These are phyloP conservation scores for Sporothrix pseudoabietina DNA, from an alignment of 2,329 filamentous ascomycete genomes.

Conservation along the genomic window DNA sequence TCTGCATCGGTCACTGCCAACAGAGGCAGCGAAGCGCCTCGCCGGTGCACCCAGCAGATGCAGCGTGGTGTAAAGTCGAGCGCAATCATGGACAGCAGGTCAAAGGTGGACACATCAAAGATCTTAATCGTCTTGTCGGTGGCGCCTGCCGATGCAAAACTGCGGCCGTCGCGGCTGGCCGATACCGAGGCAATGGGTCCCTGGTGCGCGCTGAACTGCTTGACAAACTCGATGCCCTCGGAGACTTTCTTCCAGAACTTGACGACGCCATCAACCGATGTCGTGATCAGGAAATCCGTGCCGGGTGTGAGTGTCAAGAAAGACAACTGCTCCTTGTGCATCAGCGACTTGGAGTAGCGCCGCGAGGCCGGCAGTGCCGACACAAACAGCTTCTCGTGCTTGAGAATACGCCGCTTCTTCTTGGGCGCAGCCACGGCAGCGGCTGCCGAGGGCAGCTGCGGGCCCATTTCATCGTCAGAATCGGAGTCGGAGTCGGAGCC, in stretches of 20 bases:
- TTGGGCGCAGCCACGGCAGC: constrained; percentile 65
- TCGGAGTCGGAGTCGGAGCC: constrained; percentile 33
- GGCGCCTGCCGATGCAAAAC: constrained; percentile 82
- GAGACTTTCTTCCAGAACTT: constrained; percentile 99
- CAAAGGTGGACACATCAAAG: constrained; percentile 81
- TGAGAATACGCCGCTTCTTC: constrained; percentile 86
- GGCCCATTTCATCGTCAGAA: constrained; percentile 90
- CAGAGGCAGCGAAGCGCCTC: constrained; percentile 83
- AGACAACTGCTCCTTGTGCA: constrained; percentile 94
- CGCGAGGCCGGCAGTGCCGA: constrained; percentile 79
- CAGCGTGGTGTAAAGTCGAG: constrained; percentile 74
- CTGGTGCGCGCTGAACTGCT: constrained; percentile 90
- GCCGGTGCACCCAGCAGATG: constrained; percentile 88
- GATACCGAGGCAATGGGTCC: constrained; percentile 83
- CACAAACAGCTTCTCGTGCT: constrained; percentile 93
- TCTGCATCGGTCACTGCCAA: constrained; percentile 79
- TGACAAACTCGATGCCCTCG: constrained; percentile 93
- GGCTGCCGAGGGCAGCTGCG: constrained; percentile 77
- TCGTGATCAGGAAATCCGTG: constrained; percentile 94
- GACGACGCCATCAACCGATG: constrained; percentile 90
- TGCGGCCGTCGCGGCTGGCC: constrained; percentile 85
- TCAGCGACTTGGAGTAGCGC: constrained; percentile 92
- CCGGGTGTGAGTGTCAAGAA: constrained; percentile 86
- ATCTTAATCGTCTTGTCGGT: constrained; percentile 78
- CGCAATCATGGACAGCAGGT: constrained; percentile 80